Evolutionary conservation across 495 filamentous ascomycete genomes (phyloP).

Genomic region (Tuber aestivum): DNA sequence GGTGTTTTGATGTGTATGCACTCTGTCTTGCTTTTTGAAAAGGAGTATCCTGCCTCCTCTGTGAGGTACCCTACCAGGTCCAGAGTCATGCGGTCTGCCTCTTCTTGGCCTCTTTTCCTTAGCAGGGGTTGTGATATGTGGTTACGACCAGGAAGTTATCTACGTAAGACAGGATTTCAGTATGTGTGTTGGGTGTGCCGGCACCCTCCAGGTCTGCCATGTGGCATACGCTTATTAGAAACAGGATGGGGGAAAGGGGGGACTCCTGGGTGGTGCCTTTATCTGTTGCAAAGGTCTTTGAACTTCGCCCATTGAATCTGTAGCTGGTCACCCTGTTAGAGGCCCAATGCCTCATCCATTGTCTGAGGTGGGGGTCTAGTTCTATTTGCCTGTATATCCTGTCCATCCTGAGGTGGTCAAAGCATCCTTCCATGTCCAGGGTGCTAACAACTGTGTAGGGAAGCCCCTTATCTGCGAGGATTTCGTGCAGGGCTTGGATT

Average conservation of each 20-base stretch:
- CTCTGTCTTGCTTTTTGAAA: fast-evolving
- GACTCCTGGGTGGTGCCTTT: background rate
- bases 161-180: background rate
- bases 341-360: background rate
- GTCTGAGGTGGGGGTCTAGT: background rate
- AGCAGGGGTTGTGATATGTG: background rate
- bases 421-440: too few species aligned
- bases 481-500: background rate
- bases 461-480: too few species aligned
- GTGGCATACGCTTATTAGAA: background rate
- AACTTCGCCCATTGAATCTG: background rate
- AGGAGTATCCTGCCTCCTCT: too few species aligned
- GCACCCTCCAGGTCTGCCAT: fast-evolving
- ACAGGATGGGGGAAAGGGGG: background rate
- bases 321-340: background rate
- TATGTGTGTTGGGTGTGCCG: too few species aligned
- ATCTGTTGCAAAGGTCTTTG: background rate
- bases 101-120: background rate
- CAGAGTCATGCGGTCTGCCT: too few species aligned
- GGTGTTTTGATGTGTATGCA: background rate
- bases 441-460: too few species aligned
- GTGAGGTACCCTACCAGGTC: too few species aligned
- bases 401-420: background rate
- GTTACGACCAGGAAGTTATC: background rate
- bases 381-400: fast-evolving